A percentile compares a stretch with the other conserved stretches of the same genome.
phyloP scores from a whole-genome alignment of 2,329 filamentous ascomycete species.

The Fusarium cicatricum region DNA sequence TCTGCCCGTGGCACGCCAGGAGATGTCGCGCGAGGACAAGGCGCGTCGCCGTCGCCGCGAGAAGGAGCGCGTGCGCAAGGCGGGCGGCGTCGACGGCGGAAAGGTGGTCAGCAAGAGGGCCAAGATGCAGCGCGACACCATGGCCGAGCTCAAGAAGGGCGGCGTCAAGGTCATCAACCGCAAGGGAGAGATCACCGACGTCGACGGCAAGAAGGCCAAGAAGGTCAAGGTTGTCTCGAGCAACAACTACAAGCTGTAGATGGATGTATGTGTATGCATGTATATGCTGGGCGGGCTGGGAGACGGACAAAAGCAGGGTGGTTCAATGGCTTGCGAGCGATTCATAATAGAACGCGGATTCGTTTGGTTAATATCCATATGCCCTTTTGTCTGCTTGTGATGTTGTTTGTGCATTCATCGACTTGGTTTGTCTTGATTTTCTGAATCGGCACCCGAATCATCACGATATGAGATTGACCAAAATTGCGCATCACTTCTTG shows the following conservation, averaged over 20 bases:
- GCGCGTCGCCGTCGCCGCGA: conserved; percentile 76
- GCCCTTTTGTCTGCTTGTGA: neutral
- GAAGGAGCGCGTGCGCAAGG: conserved; percentile 85
- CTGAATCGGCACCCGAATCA: no score
- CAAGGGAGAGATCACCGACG: conserved; percentile 84
- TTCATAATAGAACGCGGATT: conserved; percentile 34
- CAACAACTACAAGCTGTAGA: conserved; percentile 69
- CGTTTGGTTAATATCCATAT: conserved; percentile 25
- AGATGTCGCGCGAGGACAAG: conserved; percentile 90
- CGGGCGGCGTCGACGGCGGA: conserved; percentile 56
- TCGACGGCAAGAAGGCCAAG: conserved; percentile 80
- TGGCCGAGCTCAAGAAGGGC: conserved; percentile 79
- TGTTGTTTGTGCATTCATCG: neutral
- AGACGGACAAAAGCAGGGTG: conserved; percentile 26
- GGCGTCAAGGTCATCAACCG: conserved; percentile 92
- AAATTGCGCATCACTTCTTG: no score
- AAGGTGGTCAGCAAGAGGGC: conserved; percentile 66
- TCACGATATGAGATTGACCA: no score
- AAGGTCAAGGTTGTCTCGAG: conserved; percentile 60
- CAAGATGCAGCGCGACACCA: conserved; percentile 56
- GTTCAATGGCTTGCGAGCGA: conserved; percentile 34
- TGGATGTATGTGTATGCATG: conserved; percentile 8
- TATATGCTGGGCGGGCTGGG: conserved; percentile 7
- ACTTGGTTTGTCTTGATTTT: no score
- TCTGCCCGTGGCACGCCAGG: conserved; percentile 79